Conservation (phyloP, 306 rosid genomes). For the Begonia masoniana region DNA sequence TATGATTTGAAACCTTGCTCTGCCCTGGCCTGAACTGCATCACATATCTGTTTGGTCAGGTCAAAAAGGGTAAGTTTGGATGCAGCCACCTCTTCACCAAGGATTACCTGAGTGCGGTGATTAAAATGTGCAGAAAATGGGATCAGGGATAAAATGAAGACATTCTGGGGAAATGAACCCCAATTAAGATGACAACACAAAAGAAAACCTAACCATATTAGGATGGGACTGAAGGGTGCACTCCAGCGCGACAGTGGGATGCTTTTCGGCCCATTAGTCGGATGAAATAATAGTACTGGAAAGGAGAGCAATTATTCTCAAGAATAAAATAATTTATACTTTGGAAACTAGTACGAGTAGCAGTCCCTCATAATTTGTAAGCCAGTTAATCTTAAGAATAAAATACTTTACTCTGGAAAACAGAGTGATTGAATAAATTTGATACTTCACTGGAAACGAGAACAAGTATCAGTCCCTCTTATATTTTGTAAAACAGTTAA, state of each 20-base stretch:
- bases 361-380: too few relatives aligned
- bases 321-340: too few relatives aligned
- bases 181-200: constrained; percentile 4
- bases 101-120: constrained; percentile 55
- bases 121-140: constrained; percentile 4
- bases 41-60: constrained; percentile 66
- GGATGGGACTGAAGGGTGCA: constrained; percentile 99
- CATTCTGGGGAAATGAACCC: too few relatives aligned
- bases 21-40: constrained; percentile 90
- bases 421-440: too few relatives aligned
- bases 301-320: constrained; percentile 8
- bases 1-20: constrained; percentile 53
- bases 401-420: too few relatives aligned
- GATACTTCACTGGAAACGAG: too few relatives aligned
- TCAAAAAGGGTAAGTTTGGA: constrained; percentile 91
- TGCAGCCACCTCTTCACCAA: constrained; percentile 96
- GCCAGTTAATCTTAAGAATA: too few relatives aligned
- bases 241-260: constrained; percentile 92
- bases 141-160: neutral
- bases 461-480: too few relatives aligned
- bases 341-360: too few relatives aligned
- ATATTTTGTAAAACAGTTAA: too few relatives aligned
- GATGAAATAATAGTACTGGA: constrained; percentile 87
- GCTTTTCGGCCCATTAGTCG: constrained; percentile 98
- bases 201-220: constrained; percentile 52